Evolutionary conservation across 352 stramenopile genomes (phyloP), one percentile per base, ranked within the genome.

Genomic region (Pythium coloratum): DNA sequence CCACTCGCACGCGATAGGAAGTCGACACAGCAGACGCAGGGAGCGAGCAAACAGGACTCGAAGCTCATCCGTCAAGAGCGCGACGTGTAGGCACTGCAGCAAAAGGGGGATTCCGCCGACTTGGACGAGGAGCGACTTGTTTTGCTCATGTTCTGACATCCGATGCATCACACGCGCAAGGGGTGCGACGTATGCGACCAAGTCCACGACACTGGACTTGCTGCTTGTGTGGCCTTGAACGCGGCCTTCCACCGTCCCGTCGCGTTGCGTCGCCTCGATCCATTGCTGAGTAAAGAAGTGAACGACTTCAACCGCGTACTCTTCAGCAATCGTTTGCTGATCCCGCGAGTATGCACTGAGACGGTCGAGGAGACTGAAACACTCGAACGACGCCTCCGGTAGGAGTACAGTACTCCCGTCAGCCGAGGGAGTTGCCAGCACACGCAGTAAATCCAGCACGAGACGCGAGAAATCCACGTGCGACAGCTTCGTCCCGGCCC

Each of bases 371-470:
- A 89, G 55, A 0, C 62, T 42, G n/a, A 88, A 59, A 13, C 73
- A 79, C 47, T 87, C 80, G 47, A 67, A 40, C 20, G 42, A 57
- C 32, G 46, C 46, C 32, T 67, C 40, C 24, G 64, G 49, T 1
- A 46, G 28, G 9, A 59, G 16, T 14, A 32, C 33, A n/a, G 33
- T 44, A 10, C 28, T 40, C 1, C n/a, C 54, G 18, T 59, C 33
- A 14, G 20, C 12, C 20, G 40, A 18, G 0, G 40, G 13, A 1
- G 50, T 26, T 10, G 62, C 40, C 1, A 63, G 55, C 20, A 62
- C 47, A n/a, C 76, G 80, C n/a, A 89, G 71, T 2, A 86, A 28
- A 30, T 66, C 62, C 12, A 89, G 28, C 20, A 88, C 54, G 12
- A 84, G 51, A 5, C 63, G 64, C 28, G 73, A 78, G 32, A 78